Percentiles rank a stretch among this genome's conserved stretches.
phyloP scores from a whole-genome alignment of 208 protist genomes.

The Leptomonas seymouri region DNA sequence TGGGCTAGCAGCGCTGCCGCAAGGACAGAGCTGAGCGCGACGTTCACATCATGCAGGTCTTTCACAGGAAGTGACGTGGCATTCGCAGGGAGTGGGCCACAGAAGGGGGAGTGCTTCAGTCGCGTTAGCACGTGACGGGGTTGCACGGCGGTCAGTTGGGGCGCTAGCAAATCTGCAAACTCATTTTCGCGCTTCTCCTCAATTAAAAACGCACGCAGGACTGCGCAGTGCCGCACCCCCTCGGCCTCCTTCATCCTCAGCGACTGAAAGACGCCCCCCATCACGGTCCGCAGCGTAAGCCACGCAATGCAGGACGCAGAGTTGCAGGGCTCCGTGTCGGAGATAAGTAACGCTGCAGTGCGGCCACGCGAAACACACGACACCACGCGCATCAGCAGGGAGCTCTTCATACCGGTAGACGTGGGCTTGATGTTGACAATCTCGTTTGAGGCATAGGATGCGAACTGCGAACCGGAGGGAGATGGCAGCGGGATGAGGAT shows the following conservation, averaged over 20 bases:
- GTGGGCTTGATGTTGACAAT: constrained; percentile 31
- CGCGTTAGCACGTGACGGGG: constrained; percentile 16
- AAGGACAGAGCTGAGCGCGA: constrained; percentile 17
- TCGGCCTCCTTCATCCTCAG: constrained; percentile 25
- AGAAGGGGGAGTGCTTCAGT: constrained; percentile 48
- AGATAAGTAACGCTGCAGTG: constrained; percentile 36
- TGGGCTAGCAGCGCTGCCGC: constrained; percentile 1
- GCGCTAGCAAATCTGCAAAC: constrained; percentile 37
- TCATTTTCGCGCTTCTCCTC: constrained; percentile 14
- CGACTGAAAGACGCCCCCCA: constrained; percentile 36
- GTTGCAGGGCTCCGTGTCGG: constrained; percentile 42
- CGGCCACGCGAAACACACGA: constrained; percentile 36
- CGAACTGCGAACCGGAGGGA: not conserved
- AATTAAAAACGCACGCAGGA: constrained; percentile 35
- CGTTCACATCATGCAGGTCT: constrained; percentile 37
- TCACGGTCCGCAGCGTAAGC: constrained; percentile 38
- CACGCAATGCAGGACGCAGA: constrained; percentile 36
- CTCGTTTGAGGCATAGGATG: constrained; percentile 20
- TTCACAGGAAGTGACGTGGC: constrained; percentile 26
- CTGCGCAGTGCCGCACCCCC: constrained; percentile 24
- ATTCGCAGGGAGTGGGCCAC: constrained; percentile 32
- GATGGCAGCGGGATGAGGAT: constrained; percentile 14
- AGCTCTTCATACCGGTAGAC: constrained; percentile 35
- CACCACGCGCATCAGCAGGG: constrained; percentile 25
- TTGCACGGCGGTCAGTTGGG: not conserved